A percentile compares a stretch with the other conserved stretches of the same genome.
Conservation (phyloP, 148 eudicot species). For the Arbutus unedo region DNA sequence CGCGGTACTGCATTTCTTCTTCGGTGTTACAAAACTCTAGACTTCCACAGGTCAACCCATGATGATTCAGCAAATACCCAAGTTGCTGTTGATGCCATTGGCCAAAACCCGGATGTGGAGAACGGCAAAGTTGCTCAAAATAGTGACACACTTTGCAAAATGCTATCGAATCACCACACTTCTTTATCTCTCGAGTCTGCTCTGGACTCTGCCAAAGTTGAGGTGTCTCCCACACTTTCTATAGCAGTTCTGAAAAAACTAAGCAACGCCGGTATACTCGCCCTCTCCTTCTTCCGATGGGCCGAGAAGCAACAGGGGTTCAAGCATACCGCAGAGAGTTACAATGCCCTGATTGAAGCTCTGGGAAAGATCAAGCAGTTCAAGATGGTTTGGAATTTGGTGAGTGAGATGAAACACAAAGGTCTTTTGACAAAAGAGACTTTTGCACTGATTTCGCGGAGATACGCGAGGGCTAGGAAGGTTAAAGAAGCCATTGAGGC, state of each 20-base stretch:
- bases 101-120: slow-evolving; percentile 19
- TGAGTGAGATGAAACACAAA: slow-evolving; percentile 55
- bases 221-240: slow-evolving; percentile 40
- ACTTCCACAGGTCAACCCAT: slow-evolving; percentile 33
- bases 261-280: slow-evolving; percentile 68
- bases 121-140: slow-evolving; percentile 26
- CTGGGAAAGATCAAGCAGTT: slow-evolving; percentile 85
- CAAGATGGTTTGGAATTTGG: slow-evolving; percentile 49
- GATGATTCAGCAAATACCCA: slow-evolving; percentile 16
- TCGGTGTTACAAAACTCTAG: neutral
- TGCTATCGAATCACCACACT: slow-evolving; percentile 31
- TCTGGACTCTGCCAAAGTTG: slow-evolving; percentile 30
- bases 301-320: slow-evolving; percentile 70
- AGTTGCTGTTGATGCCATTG: slow-evolving; percentile 2
- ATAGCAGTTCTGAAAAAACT: slow-evolving; percentile 57
- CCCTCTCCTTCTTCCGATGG: slow-evolving; percentile 75
- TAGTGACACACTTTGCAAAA: slow-evolving; percentile 47
- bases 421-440: slow-evolving; percentile 57
- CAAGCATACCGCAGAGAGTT: slow-evolving; percentile 44
- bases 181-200: slow-evolving; percentile 28
- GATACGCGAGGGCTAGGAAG: slow-evolving; percentile 75
- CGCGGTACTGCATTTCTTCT: neutral
- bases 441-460: slow-evolving; percentile 55
- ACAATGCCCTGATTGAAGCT: slow-evolving; percentile 66
- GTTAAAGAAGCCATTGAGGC: slow-evolving; percentile 63